Base-by-base conservation (phyloP, 1,284 basidiomycete genomes). In the Cutaneotrichosporon sp. region DNA sequence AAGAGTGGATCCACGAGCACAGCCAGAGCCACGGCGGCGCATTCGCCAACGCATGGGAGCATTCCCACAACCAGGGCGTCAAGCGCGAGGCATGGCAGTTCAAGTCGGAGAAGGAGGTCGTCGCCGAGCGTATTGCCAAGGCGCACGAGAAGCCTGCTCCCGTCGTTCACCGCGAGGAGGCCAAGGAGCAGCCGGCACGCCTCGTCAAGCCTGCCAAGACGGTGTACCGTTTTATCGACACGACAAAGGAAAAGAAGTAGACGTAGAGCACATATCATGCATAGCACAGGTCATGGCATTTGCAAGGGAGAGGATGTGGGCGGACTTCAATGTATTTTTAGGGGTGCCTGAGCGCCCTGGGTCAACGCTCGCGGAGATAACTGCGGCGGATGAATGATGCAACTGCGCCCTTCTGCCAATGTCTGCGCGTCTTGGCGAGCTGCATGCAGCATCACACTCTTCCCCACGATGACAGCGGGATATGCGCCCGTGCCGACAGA, bases 41-140 rank as follows among this genome's bases (percentile, higher is more conserved):
- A 3, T 73, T 73, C 46, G 68, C 65, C 17, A 41, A 56, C 45
- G 51, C 46, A 13, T 38, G 39, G 12, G 38, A 41, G 12, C 52
- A 59, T 23, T 13, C 46, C 7, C 40, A 30, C 15, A 14, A 33
- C 15, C 45, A 54, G 37, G 63, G 68, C 46, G 46, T 70, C 21
- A 67, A 73, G 49, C 49, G 61, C 17, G 65, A 62, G 21, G 68
- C 64, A 3, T 76, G 69, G 68, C 72, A 74, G 56, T 73, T 69
- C 58, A 50, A 68, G 40, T 40, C 34, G 47, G 57, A 59, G 53
- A 63, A 65, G n/a, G 56, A 59, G 22, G 58, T 63, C 9, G 52
- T 59, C 1, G 56, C 58, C 30, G 51, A 56, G 33, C 30, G 39
- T 18, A 47, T 35, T 39, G 58, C 54, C 26, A 55, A 59, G 46